Base-by-base conservation (phyloP, 2,329 filamentous ascomycete genomes). In the Trichoderma semiorbis region DNA sequence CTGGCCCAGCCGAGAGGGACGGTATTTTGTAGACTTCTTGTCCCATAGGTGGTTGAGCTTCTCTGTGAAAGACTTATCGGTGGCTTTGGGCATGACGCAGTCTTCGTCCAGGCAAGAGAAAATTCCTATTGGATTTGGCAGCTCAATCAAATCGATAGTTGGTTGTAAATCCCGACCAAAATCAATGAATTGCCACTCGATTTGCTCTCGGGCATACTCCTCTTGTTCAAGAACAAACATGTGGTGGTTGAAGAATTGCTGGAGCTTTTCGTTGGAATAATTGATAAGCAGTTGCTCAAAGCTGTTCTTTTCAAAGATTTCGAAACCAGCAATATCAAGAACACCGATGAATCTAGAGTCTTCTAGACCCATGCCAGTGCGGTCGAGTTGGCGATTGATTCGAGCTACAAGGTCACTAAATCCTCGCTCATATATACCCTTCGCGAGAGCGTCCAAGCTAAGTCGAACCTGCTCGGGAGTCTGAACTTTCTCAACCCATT, bases 271-370 rank as follows among this genome's bases (percentile, higher is more conserved):
- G 82, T 99, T 99, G 73, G 97, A 98, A 83, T 99, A 99, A 83
- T 99, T 99, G 87, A 99, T 99, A 85, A 96, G 99, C 7, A 99
- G 88, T 81, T 99, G 96, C 81, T 99, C 96, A 78, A 99, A 99
- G 84, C 95, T 98, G 84, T 99, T 99, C 78, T 93, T 89, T 76
- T 99, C 95, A 77, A 99, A 99, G 72, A 99, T 99, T 79, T 99
- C 96, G 81, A 99, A 99, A 73, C 96, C 96, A 74, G 97, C 97
- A 81, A 99, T 99, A 89, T 99, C 96, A 55, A 99, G 90, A 10
- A 99, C 96, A 69, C 96, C 96, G 75, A 99, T 99, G 82, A 99
- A 99, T 77, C 93, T 92, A 2, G 93, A 95, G 78, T 98, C 95
- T 72, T 99, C 95, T 79, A 91, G 86, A 11, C 92, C 91, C 81